Percentiles rank a stretch among this genome's conserved stretches.
Evolutionary conservation across 495 filamentous ascomycete genomes (phyloP).

Genomic region (Xylaria scruposa): DNA sequence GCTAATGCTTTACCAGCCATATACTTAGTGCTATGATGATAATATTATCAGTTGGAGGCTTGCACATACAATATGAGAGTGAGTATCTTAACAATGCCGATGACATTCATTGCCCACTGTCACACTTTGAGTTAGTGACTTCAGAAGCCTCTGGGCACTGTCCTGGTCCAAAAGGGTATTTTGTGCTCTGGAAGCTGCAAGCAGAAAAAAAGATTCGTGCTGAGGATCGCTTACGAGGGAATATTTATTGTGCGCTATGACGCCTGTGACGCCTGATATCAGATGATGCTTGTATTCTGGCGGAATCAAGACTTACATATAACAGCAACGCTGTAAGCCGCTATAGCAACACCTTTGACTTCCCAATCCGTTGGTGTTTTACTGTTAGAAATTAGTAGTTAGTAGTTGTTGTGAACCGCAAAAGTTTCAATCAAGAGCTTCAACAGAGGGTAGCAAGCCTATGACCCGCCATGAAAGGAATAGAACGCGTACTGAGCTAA

Average conservation of each 20-base stretch:
- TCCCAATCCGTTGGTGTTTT: constrained; percentile 61
- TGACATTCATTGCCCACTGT: constrained; percentile 55
- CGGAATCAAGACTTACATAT: constrained; percentile 43
- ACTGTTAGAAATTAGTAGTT: constrained; percentile 38
- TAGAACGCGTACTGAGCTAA: constrained; percentile 59
- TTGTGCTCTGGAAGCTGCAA: neutral
- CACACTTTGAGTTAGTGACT: neutral
- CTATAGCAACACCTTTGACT: constrained; percentile 68
- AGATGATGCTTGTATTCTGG: constrained; percentile 9
- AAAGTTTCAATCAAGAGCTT: neutral
- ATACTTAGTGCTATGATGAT: neutral
- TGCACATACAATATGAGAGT: constrained; percentile 57
- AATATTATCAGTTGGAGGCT: neutral
- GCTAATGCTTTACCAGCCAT: constrained; percentile 43
- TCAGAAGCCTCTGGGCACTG: neutral
- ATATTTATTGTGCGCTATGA: constrained; percentile 61
- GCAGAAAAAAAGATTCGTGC: too few species aligned
- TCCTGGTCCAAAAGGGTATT: neutral
- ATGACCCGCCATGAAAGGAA: neutral
- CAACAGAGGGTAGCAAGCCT: neutral
- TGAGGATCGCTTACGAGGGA: constrained; percentile 46
- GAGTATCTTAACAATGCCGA: constrained; percentile 63
- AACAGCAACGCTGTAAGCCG: constrained; percentile 61
- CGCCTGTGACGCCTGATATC: constrained; percentile 38
- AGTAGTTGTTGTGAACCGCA: neutral